These are phyloP conservation scores for Diaporthe citrichinensis DNA, from an alignment of 2,329 filamentous ascomycete genomes.

Conservation along the genomic window DNA sequence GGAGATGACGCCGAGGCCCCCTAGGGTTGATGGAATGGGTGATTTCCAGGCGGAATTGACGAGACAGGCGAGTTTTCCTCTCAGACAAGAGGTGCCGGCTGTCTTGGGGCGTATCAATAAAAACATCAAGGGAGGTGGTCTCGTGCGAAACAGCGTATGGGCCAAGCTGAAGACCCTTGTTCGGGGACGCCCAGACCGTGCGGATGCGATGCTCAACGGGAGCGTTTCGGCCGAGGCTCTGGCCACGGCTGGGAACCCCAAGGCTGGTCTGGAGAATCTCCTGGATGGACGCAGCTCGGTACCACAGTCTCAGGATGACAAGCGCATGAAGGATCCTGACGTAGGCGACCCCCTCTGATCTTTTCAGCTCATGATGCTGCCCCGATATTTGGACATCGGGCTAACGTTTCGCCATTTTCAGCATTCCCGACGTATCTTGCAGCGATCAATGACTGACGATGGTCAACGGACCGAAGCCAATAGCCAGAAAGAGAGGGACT, in stretches of 20 bases:
- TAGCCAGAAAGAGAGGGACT: slow-evolving; percentile 10
- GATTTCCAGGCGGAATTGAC: neutral
- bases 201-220: neutral
- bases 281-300: slow-evolving; percentile 11
- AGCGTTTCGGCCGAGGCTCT: neutral
- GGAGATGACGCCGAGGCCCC: neutral
- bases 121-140: slow-evolving; percentile 10
- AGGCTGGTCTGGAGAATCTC: neutral
- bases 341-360: slow-evolving; percentile 16
- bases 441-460: slow-evolving; percentile 7
- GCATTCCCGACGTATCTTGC: slow-evolving; percentile 26
- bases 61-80: neutral
- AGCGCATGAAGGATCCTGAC: slow-evolving; percentile 25
- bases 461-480: neutral
- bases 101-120: neutral
- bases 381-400: neutral
- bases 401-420: slow-evolving; percentile 21
- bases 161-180: neutral
- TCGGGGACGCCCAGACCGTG: slow-evolving; percentile 6
- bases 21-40: neutral
- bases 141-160: slow-evolving; percentile 5
- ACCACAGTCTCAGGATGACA: neutral
- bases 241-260: neutral
- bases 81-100: neutral
- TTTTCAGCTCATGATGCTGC: neutral